phyloP scores from a whole-genome alignment of 176 grass and related monocot species.

The Aegilops bicornis region DNA sequence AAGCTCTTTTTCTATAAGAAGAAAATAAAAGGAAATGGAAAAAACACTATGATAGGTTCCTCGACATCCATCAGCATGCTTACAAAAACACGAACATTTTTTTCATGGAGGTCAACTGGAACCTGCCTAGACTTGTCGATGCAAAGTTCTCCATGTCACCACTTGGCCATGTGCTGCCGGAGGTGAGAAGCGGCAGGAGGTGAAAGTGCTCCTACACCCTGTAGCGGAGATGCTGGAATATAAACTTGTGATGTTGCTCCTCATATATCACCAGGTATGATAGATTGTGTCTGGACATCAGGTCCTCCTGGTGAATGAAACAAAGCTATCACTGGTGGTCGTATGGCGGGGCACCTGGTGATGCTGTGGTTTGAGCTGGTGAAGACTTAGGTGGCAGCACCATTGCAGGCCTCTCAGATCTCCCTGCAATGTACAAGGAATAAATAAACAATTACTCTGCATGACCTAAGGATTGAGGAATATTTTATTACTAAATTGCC shows the following conservation, averaged over 20 bases:
- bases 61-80: not conserved
- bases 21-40: not conserved
- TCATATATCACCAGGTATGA: conserved; percentile 11
- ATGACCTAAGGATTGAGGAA: not conserved
- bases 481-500: not conserved
- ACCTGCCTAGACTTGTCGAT: not conserved
- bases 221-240: not conserved
- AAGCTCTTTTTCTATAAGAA: not conserved
- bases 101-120: not conserved
- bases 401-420: no score
- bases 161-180: not conserved
- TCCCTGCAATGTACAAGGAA: not conserved
- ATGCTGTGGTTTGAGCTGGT: conserved; percentile 1
- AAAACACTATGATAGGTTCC: not conserved
- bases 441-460: conserved; percentile 13
- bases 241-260: conserved; percentile 4
- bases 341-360: not conserved
- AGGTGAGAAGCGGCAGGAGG: conserved; percentile 28
- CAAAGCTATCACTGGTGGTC: not conserved
- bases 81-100: not conserved
- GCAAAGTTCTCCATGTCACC: not conserved
- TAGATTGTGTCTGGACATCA: not conserved
- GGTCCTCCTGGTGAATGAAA: not conserved
- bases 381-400: conserved; percentile 26
- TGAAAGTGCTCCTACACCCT: no score